Evolutionary conservation across 495 filamentous ascomycete genomes (phyloP).

Genomic region (Hyaloscypha bicolor): DNA sequence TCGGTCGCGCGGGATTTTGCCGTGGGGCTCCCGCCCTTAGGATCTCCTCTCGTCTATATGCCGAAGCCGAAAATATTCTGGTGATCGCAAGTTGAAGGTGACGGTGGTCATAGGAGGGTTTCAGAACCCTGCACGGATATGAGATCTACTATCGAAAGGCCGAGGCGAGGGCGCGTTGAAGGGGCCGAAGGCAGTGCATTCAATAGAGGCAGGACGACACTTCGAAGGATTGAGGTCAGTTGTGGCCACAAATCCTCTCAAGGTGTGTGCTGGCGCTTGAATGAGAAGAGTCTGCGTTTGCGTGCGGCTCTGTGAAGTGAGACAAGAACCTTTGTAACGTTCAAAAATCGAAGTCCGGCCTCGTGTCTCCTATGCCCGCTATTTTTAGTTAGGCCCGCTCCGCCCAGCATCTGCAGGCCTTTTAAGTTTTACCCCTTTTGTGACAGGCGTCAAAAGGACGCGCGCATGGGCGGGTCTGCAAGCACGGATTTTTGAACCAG

Average conservation of each 20-base stretch:
- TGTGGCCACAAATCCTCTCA: constrained; percentile 9
- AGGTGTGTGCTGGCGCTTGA: constrained; percentile 8
- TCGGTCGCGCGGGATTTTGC: neutral
- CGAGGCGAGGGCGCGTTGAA: constrained; percentile 16
- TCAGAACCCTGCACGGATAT: constrained; percentile 27
- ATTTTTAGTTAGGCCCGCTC: constrained; percentile 21
- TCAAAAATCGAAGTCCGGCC: neutral
- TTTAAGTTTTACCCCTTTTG: neutral
- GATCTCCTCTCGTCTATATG: constrained; percentile 12
- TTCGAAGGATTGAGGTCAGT: constrained; percentile 6
- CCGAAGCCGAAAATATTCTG: constrained; percentile 11
- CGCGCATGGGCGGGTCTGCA: constrained; percentile 7
- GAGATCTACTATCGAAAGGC: constrained; percentile 22
- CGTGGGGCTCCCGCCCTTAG: constrained; percentile 18
- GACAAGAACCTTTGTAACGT: constrained; percentile 4
- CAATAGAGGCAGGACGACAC: neutral
- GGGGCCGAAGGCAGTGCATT: neutral
- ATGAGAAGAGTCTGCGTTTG: constrained; percentile 1
- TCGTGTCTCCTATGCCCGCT: neutral
- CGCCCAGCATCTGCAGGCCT: neutral
- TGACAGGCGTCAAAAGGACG: neutral
- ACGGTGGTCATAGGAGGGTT: constrained; percentile 14
- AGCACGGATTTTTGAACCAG: neutral
- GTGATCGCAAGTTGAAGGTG: constrained; percentile 19
- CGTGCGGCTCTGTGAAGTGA: constrained; percentile 18